phyloP scores from a whole-genome alignment of 1,139 yeast species.

The Kurtzmaniella natalensis region DNA sequence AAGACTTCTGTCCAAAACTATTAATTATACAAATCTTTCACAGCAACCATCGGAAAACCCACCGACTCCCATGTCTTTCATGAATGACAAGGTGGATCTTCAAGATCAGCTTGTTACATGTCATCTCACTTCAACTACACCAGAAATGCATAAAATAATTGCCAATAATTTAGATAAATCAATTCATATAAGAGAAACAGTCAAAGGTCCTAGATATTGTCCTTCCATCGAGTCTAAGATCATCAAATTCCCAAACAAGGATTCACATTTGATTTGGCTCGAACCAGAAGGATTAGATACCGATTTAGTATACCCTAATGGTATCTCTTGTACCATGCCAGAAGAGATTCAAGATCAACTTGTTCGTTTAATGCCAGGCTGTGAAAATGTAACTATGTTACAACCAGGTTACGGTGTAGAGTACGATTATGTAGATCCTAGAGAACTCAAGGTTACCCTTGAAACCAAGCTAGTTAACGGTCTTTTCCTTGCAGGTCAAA shows the following conservation, averaged over 20 bases:
- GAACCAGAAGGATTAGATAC: slow-evolving; percentile 95
- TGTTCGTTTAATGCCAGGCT: slow-evolving; percentile 78
- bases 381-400: slow-evolving; percentile 79
- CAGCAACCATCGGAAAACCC: slow-evolving; percentile 79
- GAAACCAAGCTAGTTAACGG: slow-evolving; percentile 83
- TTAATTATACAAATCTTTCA: slow-evolving; percentile 56
- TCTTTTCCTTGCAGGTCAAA: slow-evolving; percentile 89
- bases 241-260: slow-evolving; percentile 72
- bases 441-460: slow-evolving; percentile 71
- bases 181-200: slow-evolving; percentile 88
- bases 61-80: slow-evolving; percentile 83
- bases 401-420: slow-evolving; percentile 99
- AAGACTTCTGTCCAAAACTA: slow-evolving; percentile 66
- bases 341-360: slow-evolving; percentile 79
- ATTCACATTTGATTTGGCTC: slow-evolving; percentile 81
- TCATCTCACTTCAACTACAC: slow-evolving; percentile 75
- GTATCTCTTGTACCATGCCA: slow-evolving; percentile 95
- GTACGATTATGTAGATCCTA: slow-evolving; percentile 92
- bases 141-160: slow-evolving; percentile 66
- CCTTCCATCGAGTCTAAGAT: slow-evolving; percentile 94
- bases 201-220: slow-evolving; percentile 95
- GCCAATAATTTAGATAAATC: slow-evolving; percentile 71
- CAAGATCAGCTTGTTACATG: slow-evolving; percentile 61
- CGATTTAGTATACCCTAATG: slow-evolving; percentile 88
- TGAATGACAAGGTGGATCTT: slow-evolving; percentile 64